Base-by-base conservation (phyloP, 208 protist genomes). In the Leishmania turanica region DNA sequence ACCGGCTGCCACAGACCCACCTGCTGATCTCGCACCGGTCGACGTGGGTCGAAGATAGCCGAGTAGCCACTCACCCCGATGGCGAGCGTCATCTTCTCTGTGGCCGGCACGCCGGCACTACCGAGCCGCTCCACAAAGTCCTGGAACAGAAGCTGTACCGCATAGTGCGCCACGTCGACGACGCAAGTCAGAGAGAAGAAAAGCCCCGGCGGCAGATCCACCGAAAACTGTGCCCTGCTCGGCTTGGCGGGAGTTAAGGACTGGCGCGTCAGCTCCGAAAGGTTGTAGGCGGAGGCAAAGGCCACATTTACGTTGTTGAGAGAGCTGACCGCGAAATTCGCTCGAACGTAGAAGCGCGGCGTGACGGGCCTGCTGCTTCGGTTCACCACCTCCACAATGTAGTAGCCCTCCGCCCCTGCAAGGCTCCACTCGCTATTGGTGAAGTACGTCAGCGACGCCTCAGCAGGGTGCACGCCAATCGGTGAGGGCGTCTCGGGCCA, bases 21-120 rank as follows among this genome's bases (percentile, higher is more conserved):
- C 75, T 96, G 92, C 82, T 97, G 94, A 79, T 97, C 94, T 17
- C 92, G 86, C 77, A 87, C 73, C 0, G 88, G 90, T 2, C 94
- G 90, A 24, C 92, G 84, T 0, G 89, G 84, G 84, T 97, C 94
- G 75, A 94, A 95, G 73, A 95, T 82, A 65, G 87, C 83, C 31
- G 85, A 88, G 83, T 91, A 97, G 27, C 94, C 94, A 62, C 90
- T 90, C 40, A 97, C 88, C n/a, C 86, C 92, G 53, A 97, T 88
- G 17, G 90, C 87, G 9, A 95, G 79, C 53, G 90, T 92, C 74
- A 73, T 89, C 60, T 82, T 81, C 69, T 87, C 84, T 21, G 49
- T 31, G 9, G 7, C 68, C n/a, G 42, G 49, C 4, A 40, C 68
- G 27, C 66, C 64, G 1, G 54, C 72, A 31, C 66, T 68, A 34